Evolutionary conservation across 2,329 filamentous ascomycete genomes (phyloP).

Genomic region (Diaporthe citrichinensis): DNA sequence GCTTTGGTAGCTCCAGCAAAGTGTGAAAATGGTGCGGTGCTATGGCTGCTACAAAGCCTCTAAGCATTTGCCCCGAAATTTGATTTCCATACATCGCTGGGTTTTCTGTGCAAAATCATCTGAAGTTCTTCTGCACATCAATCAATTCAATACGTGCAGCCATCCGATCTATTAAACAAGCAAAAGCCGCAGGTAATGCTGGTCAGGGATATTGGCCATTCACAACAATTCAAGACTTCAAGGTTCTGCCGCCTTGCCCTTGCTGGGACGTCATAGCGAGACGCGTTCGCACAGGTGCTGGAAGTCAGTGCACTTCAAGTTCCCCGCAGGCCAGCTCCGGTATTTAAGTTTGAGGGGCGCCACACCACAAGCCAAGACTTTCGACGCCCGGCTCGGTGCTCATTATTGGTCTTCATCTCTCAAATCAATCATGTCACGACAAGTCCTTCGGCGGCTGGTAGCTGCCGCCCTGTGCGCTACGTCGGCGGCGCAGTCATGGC

Average conservation of each 20-base stretch:
- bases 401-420: not conserved
- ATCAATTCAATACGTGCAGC: not conserved
- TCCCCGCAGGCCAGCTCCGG: slow-evolving; percentile 15
- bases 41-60: not conserved
- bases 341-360: slow-evolving; percentile 1
- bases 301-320: slow-evolving; percentile 5
- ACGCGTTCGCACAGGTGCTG: not conserved
- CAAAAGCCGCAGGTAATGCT: not conserved
- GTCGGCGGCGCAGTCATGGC: slow-evolving; percentile 49
- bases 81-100: accelerated
- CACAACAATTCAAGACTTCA: not conserved
- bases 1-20: not conserved
- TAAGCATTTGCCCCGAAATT: not conserved
- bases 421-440: slow-evolving; percentile 17
- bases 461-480: not conserved
- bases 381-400: not conserved
- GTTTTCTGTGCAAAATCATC: not conserved
- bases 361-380: slow-evolving; percentile 11
- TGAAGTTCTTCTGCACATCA: not conserved
- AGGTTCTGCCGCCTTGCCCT: slow-evolving; percentile 3
- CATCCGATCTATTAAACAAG: slow-evolving; percentile 2
- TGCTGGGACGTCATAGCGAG: slow-evolving; percentile 20
- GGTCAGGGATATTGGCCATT: not conserved
- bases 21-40: not conserved
- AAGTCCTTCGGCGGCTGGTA: not conserved